Conservation (phyloP, 192 early-diverging fungal genomes). For the Coemansia sp. region DNA sequence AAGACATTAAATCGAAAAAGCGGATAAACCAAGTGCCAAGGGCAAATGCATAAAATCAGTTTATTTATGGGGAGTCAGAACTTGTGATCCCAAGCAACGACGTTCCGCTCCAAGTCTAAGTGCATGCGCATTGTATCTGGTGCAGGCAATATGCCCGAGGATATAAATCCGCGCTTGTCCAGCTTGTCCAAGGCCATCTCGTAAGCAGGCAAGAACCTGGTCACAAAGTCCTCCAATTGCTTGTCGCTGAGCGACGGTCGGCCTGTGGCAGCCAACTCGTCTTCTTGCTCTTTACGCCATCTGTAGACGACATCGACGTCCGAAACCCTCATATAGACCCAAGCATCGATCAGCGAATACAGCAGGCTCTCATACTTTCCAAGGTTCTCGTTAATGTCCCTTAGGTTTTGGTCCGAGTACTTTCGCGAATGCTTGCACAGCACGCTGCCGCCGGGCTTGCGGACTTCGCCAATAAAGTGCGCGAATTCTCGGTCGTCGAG, state of each 20-base stretch:
- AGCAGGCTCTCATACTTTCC: constrained; percentile 59
- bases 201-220: constrained; percentile 89
- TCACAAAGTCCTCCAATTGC: constrained; percentile 84
- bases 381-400: constrained; percentile 36
- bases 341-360: constrained; percentile 74
- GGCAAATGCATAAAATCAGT: neutral
- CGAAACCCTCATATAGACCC: constrained; percentile 69
- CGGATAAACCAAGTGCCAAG: neutral
- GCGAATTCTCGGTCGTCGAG: constrained; percentile 47
- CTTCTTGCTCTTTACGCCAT: constrained; percentile 92
- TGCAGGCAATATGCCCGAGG: constrained; percentile 25
- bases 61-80: constrained; percentile 12
- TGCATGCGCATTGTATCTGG: constrained; percentile 43
- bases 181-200: constrained; percentile 47
- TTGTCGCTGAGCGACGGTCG: constrained; percentile 65
- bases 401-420: constrained; percentile 32
- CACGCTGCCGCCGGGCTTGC: neutral
- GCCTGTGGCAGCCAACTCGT: constrained; percentile 46
- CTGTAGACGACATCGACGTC: constrained; percentile 71
- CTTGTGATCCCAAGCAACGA: constrained; percentile 42
- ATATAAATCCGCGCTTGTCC: constrained; percentile 35
- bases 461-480: constrained; percentile 18
- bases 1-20: neutral
- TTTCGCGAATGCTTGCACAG: constrained; percentile 46
- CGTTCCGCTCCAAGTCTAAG: constrained; percentile 45